Conservation (phyloP, 225 moss, liverwort and hornwort genomes). For the Sphagnum contortum region DNA sequence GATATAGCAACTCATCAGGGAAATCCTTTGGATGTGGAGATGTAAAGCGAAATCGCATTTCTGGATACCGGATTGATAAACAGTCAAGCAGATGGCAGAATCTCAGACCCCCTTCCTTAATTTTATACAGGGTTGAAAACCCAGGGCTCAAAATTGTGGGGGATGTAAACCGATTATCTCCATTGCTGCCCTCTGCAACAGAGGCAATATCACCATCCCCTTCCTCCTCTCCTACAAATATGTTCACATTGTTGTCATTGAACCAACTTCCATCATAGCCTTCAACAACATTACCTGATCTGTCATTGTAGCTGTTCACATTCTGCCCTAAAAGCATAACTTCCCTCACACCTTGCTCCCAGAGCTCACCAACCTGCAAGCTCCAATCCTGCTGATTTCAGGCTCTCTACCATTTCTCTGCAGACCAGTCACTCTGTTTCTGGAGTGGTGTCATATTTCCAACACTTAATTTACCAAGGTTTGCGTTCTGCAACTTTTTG, state of each 20-base stretch:
- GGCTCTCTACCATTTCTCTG: background rate
- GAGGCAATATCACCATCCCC: conserved; percentile 13
- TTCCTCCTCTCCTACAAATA: conserved; percentile 14
- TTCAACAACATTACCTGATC: conserved; percentile 43
- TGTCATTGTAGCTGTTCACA: conserved; percentile 94
- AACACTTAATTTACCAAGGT: too few species aligned
- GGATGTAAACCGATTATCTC: conserved; percentile 27
- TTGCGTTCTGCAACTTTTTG: too few species aligned
- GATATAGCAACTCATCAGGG: conserved; percentile 75
- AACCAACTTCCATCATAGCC: conserved; percentile 41
- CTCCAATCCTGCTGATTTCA: background rate
- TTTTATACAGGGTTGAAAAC: conserved; percentile 72
- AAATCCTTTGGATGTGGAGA: conserved; percentile 98
- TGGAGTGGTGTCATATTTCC: too few species aligned
- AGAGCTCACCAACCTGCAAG: conserved; percentile 73
- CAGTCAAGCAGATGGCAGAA: conserved; percentile 81
- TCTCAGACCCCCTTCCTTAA: conserved; percentile 75
- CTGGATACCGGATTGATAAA: conserved; percentile 59
- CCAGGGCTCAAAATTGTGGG: conserved; percentile 77
- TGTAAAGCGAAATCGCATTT: conserved; percentile 91
- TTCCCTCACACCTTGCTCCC: conserved; percentile 97
- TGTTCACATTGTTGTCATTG: conserved; percentile 19
- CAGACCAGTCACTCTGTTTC: too few species aligned
- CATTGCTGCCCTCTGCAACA: conserved; percentile 17
- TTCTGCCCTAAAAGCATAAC: conserved; percentile 91